Conservation (phyloP, 441 rosid genomes). For the Manihot esculenta region DNA sequence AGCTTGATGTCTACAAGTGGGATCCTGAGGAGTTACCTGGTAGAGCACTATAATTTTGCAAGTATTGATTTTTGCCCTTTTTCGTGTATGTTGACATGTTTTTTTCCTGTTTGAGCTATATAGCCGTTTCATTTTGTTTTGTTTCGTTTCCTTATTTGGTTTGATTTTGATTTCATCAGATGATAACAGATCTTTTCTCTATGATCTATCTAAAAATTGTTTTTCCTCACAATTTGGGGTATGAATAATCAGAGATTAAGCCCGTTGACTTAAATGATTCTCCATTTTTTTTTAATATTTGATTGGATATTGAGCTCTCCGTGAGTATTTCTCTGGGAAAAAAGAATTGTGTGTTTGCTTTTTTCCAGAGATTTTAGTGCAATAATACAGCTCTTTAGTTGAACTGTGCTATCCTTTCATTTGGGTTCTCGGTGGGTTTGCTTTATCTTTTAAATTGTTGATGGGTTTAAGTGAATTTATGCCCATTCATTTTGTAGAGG, state of each 20-base stretch:
- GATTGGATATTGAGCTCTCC: not conserved
- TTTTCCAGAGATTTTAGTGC: not conserved
- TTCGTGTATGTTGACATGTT: slow-evolving; percentile 18
- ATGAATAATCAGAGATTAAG: not conserved
- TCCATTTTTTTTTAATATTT: not conserved
- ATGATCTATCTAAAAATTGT: not conserved
- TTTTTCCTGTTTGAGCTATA: not conserved
- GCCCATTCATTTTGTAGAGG: no score
- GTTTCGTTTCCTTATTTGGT: not conserved
- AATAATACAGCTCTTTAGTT: no score
- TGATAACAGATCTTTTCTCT: not conserved
- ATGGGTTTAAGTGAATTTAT: no score
- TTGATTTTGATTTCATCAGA: not conserved
- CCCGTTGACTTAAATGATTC: not conserved
- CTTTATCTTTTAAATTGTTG: no score
- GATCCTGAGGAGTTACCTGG: slow-evolving; percentile 94
- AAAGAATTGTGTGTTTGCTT: not conserved
- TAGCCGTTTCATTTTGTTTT: not conserved
- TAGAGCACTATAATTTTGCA: slow-evolving; percentile 15
- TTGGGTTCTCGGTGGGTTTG: no score
- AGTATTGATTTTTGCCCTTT: not conserved
- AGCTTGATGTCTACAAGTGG: slow-evolving; percentile 81
- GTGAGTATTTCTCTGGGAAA: not conserved
- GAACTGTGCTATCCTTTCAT: no score
- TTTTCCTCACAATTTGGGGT: no score